Conservation (phyloP, 2,329 filamentous ascomycete species). For the Cercospora zeina region DNA sequence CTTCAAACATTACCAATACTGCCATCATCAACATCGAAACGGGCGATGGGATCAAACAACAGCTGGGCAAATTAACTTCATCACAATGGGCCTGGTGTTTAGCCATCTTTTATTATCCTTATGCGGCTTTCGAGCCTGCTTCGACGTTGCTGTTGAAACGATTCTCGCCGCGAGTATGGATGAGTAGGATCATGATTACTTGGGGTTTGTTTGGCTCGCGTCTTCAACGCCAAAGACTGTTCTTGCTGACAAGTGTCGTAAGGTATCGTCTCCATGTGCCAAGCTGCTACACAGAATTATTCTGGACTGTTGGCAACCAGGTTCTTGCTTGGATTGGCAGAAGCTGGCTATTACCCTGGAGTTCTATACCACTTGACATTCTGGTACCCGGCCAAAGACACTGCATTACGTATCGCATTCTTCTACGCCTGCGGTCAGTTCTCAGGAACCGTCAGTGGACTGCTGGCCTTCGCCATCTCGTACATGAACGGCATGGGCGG, state of each 20-base stretch:
- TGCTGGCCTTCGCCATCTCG: constrained; percentile 47
- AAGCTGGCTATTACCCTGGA: constrained; percentile 36
- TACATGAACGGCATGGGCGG: constrained; percentile 49
- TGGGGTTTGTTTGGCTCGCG: constrained; percentile 23
- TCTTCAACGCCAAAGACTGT: not conserved
- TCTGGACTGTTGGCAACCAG: constrained; percentile 29
- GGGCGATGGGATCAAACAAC: constrained; percentile 39
- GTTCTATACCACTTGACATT: constrained; percentile 33
- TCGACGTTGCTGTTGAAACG: constrained; percentile 35
- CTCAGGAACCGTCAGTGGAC: constrained; percentile 44
- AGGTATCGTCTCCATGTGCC: constrained; percentile 32
- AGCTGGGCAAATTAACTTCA: constrained; percentile 39
- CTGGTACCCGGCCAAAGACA: constrained; percentile 41
- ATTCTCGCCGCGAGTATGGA: constrained; percentile 36
- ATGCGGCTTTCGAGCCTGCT: constrained; percentile 40
- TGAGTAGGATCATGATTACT: constrained; percentile 35
- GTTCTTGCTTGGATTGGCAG: constrained; percentile 34
- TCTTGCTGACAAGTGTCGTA: not conserved
- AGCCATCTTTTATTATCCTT: constrained; percentile 42
- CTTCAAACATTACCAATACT: constrained; percentile 40
- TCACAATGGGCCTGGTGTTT: constrained; percentile 41
- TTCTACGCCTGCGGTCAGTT: constrained; percentile 42
- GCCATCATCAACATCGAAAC: constrained; percentile 42
- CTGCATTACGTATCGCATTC: constrained; percentile 41
- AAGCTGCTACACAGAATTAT: constrained; percentile 32